These are phyloP conservation scores for Acrocalymma vagum DNA, from an alignment of 2,329 filamentous ascomycete genomes.

Conservation along the genomic window DNA sequence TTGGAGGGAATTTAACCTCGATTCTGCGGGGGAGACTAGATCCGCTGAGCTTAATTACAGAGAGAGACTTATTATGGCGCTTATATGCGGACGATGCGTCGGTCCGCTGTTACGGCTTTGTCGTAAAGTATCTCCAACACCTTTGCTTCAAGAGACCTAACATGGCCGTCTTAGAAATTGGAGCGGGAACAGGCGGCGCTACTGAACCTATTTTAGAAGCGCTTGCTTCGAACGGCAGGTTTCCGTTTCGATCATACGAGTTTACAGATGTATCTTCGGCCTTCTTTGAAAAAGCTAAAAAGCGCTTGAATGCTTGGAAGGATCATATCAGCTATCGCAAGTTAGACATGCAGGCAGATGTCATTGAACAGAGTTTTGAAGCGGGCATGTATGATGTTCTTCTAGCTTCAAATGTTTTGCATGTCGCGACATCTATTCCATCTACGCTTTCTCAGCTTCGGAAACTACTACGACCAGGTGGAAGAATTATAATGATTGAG, in stretches of 20 bases:
- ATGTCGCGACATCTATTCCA: conserved; percentile 30
- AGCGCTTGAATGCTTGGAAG: conserved; percentile 16
- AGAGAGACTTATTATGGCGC: too few species aligned
- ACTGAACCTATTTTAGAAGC: conserved; percentile 19
- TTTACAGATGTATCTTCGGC: conserved; percentile 27
- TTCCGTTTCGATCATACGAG: conserved; percentile 16
- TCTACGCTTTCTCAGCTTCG: conserved; percentile 12
- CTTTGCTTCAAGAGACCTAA: too few species aligned
- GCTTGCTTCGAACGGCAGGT: conserved; percentile 3
- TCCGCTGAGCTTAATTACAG: too few species aligned
- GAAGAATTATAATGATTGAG: conserved; percentile 19
- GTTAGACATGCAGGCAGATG: conserved; percentile 30
- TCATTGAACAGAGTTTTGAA: conserved; percentile 25
- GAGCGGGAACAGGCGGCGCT: conserved; percentile 23
- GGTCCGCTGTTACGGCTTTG: too few species aligned
- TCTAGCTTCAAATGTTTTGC: conserved; percentile 45
- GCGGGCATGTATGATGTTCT: conserved; percentile 28
- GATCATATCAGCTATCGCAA: conserved; percentile 23
- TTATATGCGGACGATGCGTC: too few species aligned
- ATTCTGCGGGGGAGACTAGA: too few species aligned
- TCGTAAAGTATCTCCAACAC: too few species aligned
- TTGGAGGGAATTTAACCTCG: too few species aligned
- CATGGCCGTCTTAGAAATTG: conserved; percentile 19
- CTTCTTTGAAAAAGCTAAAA: conserved; percentile 25
- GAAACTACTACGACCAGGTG: conserved; percentile 14